Percentiles rank a stretch among this genome's conserved stretches.
Evolutionary conservation across 352 stramenopile genomes (phyloP).

Genomic region (Salisapilia sapeloensis): DNA sequence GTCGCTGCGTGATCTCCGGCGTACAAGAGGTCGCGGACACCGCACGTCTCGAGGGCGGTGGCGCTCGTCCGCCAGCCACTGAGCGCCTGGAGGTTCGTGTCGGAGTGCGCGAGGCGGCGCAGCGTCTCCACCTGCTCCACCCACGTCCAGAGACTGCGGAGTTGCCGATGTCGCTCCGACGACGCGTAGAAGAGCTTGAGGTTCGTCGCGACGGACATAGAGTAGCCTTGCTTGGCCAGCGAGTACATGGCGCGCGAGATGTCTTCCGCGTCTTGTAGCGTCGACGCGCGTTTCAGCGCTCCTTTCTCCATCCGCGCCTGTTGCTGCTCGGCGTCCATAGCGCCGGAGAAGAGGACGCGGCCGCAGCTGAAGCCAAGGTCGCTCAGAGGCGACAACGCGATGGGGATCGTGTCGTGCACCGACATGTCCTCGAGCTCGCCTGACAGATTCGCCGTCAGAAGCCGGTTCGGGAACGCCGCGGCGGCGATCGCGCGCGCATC

Average conservation of each 20-base stretch:
- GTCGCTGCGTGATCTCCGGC: too few relatives aligned
- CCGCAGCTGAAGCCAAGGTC: constrained; percentile 60
- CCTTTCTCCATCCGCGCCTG: constrained; percentile 1
- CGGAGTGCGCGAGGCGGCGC: constrained; percentile 32
- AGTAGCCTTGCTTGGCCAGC: constrained; percentile 61
- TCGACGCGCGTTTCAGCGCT: constrained; percentile 7
- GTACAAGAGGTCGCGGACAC: too few relatives aligned
- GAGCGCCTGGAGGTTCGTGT: constrained; percentile 35
- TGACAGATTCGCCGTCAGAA: constrained; percentile 50
- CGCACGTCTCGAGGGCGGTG: too few relatives aligned
- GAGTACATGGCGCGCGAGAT: constrained; percentile 65
- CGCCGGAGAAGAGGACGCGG: constrained; percentile 42
- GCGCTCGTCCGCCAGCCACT: too few relatives aligned
- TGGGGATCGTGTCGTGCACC: constrained; percentile 72
- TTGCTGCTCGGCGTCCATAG: too few relatives aligned
- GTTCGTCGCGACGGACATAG: constrained; percentile 56
- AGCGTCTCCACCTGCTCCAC: constrained; percentile 68
- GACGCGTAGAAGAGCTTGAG: constrained; percentile 39
- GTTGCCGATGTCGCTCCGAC: constrained; percentile 19
- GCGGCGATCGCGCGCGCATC: constrained; percentile 9
- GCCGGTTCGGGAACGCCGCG: constrained; percentile 60
- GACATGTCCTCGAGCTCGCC: constrained; percentile 78
- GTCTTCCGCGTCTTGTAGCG: too few relatives aligned
- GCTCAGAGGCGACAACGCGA: constrained; percentile 58
- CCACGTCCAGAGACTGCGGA: constrained; percentile 65